Percentiles rank a stretch among this genome's conserved stretches.
phyloP scores from a whole-genome alignment of 371 early-diverging fungal genomes.

The Mortierella sp. region DNA sequence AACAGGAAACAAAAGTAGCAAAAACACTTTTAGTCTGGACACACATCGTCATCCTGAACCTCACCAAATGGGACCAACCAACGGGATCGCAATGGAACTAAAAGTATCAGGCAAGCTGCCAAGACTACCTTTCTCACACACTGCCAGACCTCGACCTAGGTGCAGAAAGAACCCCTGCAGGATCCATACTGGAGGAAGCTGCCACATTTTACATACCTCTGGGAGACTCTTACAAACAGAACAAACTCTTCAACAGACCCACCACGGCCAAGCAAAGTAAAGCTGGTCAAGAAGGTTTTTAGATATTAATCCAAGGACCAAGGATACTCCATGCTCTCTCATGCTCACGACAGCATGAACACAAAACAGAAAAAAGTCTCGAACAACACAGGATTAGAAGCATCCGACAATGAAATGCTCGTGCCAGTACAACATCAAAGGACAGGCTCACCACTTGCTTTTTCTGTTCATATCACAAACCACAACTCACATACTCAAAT shows the following conservation, averaged over 20 bases:
- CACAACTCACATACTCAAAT: background rate
- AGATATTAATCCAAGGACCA: background rate
- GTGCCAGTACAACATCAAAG: slow-evolving; percentile 1
- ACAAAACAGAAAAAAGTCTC: background rate
- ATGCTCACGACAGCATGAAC: background rate
- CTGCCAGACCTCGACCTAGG: background rate
- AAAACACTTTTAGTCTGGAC: background rate
- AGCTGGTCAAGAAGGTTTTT: background rate
- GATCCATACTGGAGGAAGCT: background rate
- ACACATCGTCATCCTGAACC: background rate
- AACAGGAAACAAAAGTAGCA: background rate
- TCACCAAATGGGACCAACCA: background rate
- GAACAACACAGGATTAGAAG: background rate
- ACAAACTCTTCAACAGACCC: background rate
- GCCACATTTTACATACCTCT: background rate
- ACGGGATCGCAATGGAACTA: background rate
- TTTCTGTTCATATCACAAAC: background rate
- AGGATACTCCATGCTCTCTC: background rate
- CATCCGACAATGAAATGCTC: slow-evolving; percentile 1
- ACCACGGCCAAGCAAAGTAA: background rate
- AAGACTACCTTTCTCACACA: background rate
- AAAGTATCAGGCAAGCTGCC: background rate
- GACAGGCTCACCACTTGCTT: background rate
- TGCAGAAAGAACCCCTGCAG: background rate
- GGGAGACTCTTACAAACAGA: background rate